Base-by-base conservation (phyloP, 129 eudicot genomes). In the Glebionis coronaria region DNA sequence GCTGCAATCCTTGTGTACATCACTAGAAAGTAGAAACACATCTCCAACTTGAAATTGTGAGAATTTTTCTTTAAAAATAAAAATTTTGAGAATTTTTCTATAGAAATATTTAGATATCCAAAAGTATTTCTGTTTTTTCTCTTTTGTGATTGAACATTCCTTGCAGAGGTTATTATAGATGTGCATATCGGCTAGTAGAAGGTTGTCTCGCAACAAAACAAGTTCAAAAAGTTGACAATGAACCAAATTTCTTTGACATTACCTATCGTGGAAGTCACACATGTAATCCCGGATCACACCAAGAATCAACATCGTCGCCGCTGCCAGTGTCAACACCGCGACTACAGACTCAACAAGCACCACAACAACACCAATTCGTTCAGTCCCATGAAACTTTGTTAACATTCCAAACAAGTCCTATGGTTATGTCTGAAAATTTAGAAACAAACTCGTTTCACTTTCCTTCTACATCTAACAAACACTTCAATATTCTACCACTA, bases 111-210 rank as follows among this genome's bases (percentile, higher is more conserved):
- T 35, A 35, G 10, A 35, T 35, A 9, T 7, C 42, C 6, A 35
- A 35, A 35, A 35, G 1, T 31, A 31, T 31, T 35, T 35, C 42
- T 9, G 42, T 35, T 7, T 35, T 35, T 35, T 31, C 40, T 31
- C 40, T 31, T 35, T 52, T 49, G 11, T 28, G 18, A 51, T 40
- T 44, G 14, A 25, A 46, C 28, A 0, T 35, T 35, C 9, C n/a
- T 42, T 75, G 84, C 79, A 90, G 97, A 63, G 95, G 92, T 27
- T 90, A 90, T 52, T 87, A 87, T 66, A 87, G 95, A 65, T 90
- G 97, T 65, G 76, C 88, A 1, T 67, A 69, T 55, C 51, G 83
- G 61, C 70, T 70, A n/a, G 44, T n/a, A 54, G 82, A 87, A 12
- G 90, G 90, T 4, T 90, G 92, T 79, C 68, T 76, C 77, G 97